Percentiles rank a stretch among this genome's conserved stretches.
These are phyloP conservation scores for Carex arenaria DNA, from an alignment of 202 grass and related monocot species.

Conservation along the genomic window DNA sequence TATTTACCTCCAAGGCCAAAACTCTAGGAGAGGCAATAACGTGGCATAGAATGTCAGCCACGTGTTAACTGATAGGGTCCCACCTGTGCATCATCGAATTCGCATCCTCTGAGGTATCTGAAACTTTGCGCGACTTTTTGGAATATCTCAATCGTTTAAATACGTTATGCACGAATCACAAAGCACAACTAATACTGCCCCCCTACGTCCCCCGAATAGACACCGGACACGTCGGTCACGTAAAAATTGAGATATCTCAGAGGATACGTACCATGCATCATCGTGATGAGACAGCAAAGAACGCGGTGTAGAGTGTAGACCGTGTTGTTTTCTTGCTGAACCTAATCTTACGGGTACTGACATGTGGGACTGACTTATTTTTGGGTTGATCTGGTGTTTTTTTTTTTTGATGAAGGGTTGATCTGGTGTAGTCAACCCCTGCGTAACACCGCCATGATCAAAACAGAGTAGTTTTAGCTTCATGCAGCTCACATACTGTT, in stretches of 20 bases:
- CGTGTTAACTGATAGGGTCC: neutral
- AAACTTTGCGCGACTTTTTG: too few species aligned
- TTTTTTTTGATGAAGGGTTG: too few species aligned
- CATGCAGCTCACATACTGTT: too few species aligned
- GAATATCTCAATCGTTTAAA: too few species aligned
- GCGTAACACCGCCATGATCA: neutral
- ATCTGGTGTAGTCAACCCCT: neutral
- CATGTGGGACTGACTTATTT: neutral
- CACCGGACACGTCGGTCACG: too few species aligned
- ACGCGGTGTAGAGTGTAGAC: neutral
- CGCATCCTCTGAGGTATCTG: too few species aligned
- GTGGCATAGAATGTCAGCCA: neutral
- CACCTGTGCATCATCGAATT: neutral
- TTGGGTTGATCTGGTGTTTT: neutral
- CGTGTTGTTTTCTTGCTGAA: neutral
- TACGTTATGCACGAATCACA: too few species aligned
- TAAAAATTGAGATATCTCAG: too few species aligned
- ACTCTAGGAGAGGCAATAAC: neutral
- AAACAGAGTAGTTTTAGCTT: too few species aligned
- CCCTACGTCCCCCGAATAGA: too few species aligned
- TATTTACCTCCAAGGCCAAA: neutral
- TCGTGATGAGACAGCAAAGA: neutral
- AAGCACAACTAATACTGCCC: too few species aligned
- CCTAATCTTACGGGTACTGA: neutral
- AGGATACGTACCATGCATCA: too few species aligned